phyloP scores from a whole-genome alignment of 2,329 filamentous ascomycete species.

The Delphinella strobiligena region DNA sequence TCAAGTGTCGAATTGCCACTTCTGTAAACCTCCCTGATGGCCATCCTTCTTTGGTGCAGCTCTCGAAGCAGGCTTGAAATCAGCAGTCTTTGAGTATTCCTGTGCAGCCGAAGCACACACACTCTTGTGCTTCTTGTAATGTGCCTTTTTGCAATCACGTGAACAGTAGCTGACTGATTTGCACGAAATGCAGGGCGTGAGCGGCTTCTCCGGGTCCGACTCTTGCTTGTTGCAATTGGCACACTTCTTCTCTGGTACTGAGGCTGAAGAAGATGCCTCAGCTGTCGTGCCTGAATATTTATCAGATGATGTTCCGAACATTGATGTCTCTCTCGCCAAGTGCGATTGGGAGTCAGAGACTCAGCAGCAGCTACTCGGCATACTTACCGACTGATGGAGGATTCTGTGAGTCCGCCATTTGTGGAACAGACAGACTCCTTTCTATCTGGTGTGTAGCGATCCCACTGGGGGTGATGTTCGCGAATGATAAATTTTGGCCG shows the following conservation, averaged over 20 bases:
- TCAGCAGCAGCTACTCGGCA: too few species aligned
- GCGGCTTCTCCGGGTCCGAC: constrained; percentile 6
- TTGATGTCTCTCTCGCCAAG: too few species aligned
- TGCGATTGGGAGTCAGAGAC: too few species aligned
- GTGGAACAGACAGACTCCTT: too few species aligned
- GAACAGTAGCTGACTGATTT: constrained; percentile 27
- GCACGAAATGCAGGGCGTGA: constrained; percentile 28
- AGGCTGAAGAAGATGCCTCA: too few species aligned
- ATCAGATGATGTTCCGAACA: too few species aligned
- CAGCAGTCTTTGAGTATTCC: constrained; percentile 25
- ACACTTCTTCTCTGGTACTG: constrained; percentile 3
- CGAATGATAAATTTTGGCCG: too few species aligned
- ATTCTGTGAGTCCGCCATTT: too few species aligned
- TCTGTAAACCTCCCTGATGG: constrained; percentile 25
- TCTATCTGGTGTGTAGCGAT: too few species aligned
- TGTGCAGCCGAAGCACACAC: constrained; percentile 26
- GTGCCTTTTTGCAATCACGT: constrained; percentile 28
- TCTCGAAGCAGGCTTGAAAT: constrained; percentile 26
- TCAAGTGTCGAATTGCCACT: constrained; percentile 27
- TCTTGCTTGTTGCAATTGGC: constrained; percentile 4
- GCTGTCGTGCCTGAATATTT: too few species aligned
- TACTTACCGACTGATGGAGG: too few species aligned
- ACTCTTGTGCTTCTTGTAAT: constrained; percentile 29
- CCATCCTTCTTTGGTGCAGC: constrained; percentile 20
- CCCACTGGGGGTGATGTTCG: too few species aligned